Percentiles rank a stretch among this genome's conserved stretches.
Evolutionary conservation across 176 grass and related monocot species (phyloP).

Genomic region (Oryza officinalis): DNA sequence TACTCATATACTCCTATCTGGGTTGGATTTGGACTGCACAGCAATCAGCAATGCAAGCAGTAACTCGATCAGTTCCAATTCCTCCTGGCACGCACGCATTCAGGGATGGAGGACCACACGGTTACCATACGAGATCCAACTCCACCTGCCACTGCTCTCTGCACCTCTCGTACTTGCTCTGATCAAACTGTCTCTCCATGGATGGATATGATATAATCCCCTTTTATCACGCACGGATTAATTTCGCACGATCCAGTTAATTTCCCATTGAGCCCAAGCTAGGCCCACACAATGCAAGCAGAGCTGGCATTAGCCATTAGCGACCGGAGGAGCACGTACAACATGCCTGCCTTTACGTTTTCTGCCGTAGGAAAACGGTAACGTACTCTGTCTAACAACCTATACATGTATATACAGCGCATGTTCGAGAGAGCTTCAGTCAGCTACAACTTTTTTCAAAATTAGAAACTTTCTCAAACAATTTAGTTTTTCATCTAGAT

Average conservation of each 20-base stretch:
- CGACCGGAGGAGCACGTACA: background rate
- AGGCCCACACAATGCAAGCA: too few species aligned
- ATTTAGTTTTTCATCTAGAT: too few species aligned
- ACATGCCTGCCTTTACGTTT: background rate
- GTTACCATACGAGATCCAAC: background rate
- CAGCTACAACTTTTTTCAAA: too few species aligned
- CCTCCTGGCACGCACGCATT: background rate
- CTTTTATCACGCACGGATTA: background rate
- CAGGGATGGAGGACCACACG: background rate
- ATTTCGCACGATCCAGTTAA: background rate
- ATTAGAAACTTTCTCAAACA: too few species aligned
- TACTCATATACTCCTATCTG: too few species aligned
- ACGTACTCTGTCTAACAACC: background rate
- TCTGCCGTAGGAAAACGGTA: background rate
- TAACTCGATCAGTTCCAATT: too few species aligned
- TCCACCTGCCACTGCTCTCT: background rate
- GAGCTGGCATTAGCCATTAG: too few species aligned
- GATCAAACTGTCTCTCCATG: background rate
- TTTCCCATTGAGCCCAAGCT: background rate
- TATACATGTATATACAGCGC: too few species aligned
- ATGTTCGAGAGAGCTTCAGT: too few species aligned
- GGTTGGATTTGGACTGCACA: background rate
- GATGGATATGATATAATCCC: too few species aligned
- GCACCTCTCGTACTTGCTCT: conserved; percentile 35
- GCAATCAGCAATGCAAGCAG: too few species aligned